Evolutionary conservation across 352 stramenopile species (phyloP), one percentile per base, ranked within the genome.

Genomic region (Plasmopara viticola): DNA sequence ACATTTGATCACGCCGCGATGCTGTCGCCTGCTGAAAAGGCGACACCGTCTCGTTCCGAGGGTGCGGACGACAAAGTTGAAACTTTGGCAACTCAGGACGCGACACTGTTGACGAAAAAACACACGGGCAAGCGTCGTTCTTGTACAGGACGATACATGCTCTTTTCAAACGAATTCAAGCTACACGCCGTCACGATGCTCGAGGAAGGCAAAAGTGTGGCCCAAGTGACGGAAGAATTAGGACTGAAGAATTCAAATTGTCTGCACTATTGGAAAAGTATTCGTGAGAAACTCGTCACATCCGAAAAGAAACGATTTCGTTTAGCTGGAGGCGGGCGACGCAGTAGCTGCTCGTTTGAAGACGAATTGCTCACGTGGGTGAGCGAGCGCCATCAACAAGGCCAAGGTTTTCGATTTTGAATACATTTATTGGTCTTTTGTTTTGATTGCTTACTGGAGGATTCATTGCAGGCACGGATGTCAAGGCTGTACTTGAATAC

Each of bases 101-200:
- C 10, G 8, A 6, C 13, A 1, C 31, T 34, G 2, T 15, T 17
- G 40, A 17, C 28, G 6, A 10, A 25, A 0, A 78, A 68, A 37
- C 58, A 58, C 3, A 64, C 60, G 6, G 51, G 71, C 4, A 89
- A 87, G 40, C 64, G 74, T 9, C 71, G 69, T 5, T 55, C 59
- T 17, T 78, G 56, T 4, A 61, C 72, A 6, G 66, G 74, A n/a
- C 68, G 77, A 5, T 86, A 88, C 56, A 74, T 80, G 47, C 60
- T 85, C 7, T 77, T 87, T 53, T 88, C 77, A 38, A 87, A 90
- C 48, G 79, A 87, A 51, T 88, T 88, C 53, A 90, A 90, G 54
- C 52, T 90, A 17, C 84, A 86, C 4, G 79, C 79, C 15, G 47
- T 90, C 6, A 78, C 72, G 48, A 71, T 73, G 57, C 43, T 90